phyloP scores from a whole-genome alignment of 495 filamentous ascomycete genomes.

The Podospora comata region DNA sequence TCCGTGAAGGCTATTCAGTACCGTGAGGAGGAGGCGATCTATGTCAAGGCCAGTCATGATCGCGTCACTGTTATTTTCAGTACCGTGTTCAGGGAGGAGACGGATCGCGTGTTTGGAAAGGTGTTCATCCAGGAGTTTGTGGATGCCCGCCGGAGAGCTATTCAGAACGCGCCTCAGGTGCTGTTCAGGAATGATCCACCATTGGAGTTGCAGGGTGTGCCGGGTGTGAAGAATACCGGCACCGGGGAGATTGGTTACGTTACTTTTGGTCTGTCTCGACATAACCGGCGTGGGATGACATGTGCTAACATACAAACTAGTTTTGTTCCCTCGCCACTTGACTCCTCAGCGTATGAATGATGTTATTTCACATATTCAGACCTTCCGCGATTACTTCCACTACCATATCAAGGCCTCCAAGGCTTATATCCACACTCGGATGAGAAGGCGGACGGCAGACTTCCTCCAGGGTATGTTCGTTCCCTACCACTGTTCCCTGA shows the following conservation, averaged over 20 bases:
- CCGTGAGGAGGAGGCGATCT: conserved; percentile 98
- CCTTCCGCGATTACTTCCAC: conserved; percentile 99
- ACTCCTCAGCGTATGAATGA: conserved; percentile 85
- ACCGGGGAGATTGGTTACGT: conserved; percentile 89
- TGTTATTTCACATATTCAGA: conserved; percentile 98
- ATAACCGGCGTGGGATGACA: neutral
- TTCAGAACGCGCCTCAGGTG: conserved; percentile 98
- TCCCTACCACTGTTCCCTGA: neutral
- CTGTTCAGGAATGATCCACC: conserved; percentile 93
- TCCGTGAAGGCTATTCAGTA: conserved; percentile 97
- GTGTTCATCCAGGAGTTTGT: conserved; percentile 95
- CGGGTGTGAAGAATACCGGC: conserved; percentile 70
- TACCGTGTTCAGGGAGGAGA: conserved; percentile 96
- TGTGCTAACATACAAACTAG: conserved; percentile 46
- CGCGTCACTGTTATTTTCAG: conserved; percentile 98
- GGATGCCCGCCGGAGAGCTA: conserved; percentile 86
- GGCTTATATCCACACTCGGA: conserved; percentile 96
- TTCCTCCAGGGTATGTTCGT: conserved; percentile 77
- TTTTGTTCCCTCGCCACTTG: conserved; percentile 92
- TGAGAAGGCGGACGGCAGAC: conserved; percentile 94
- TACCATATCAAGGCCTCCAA: conserved; percentile 99
- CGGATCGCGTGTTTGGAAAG: conserved; percentile 93
- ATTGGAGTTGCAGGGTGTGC: conserved; percentile 81
- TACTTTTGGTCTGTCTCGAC: conserved; percentile 73
- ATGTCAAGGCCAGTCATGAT: conserved; percentile 95